phyloP scores from a whole-genome alignment of 768 basidiomycete species.

The Amanita fuliginea region DNA sequence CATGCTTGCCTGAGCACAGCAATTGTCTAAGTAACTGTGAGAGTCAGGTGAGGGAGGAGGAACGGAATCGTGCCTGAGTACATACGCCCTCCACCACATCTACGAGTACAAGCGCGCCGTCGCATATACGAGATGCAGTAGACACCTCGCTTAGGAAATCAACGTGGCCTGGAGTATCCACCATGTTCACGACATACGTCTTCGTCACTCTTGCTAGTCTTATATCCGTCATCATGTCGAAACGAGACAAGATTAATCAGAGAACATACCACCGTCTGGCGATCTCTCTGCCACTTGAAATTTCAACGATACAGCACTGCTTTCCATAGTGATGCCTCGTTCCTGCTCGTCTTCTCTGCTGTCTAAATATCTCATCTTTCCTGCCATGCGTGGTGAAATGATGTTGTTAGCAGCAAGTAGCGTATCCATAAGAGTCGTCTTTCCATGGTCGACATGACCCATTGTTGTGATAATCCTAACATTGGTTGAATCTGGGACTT shows the following conservation, averaged over 20 bases:
- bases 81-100: conserved; percentile 98
- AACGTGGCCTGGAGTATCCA: conserved; percentile 98
- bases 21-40: conserved; percentile 54
- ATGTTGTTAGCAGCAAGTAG: conserved; percentile 96
- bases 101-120: conserved; percentile 90
- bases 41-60: too few species aligned
- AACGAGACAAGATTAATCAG: conserved; percentile 5
- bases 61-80: conserved; percentile 59
- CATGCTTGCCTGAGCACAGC: conserved; percentile 93
- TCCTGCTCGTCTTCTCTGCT: conserved; percentile 96
- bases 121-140: conserved; percentile 85
- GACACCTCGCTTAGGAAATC: conserved; percentile 98
- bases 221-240: conserved; percentile 20
- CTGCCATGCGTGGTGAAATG: conserved; percentile 89
- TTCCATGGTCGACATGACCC: conserved; percentile 92
- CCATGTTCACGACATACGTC: conserved; percentile 86
- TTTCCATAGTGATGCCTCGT: conserved; percentile 98
- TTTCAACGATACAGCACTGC: conserved; percentile 82
- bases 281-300: conserved; percentile 68
- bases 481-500: conserved; percentile 30
- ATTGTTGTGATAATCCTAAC: conserved; percentile 77
- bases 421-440: conserved; percentile 91
- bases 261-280: conserved; percentile 43
- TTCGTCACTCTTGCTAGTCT: conserved; percentile 42
- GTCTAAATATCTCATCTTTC: conserved; percentile 93